Conservation (phyloP, 2,329 filamentous ascomycete genomes). For the Neopestalotiopsis sp. region DNA sequence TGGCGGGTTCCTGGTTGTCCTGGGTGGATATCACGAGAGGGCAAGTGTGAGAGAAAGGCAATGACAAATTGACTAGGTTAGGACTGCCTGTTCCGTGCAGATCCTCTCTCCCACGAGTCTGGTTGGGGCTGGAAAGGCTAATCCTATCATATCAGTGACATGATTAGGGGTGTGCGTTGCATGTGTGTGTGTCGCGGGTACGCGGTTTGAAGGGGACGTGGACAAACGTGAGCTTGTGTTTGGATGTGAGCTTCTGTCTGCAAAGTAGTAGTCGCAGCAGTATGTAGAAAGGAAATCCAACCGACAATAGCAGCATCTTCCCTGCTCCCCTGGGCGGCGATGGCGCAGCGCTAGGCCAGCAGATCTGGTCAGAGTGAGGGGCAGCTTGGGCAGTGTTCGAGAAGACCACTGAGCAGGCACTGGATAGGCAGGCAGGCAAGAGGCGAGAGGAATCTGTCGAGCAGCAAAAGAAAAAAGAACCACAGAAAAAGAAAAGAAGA, state of each 20-base stretch:
- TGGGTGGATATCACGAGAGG: background rate
- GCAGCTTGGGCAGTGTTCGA: background rate
- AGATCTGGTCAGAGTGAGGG: background rate
- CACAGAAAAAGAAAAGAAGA: background rate
- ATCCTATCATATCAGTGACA: background rate
- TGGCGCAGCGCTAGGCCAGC: background rate
- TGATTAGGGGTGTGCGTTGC: background rate
- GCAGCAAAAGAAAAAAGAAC: background rate
- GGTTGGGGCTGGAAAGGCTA: background rate
- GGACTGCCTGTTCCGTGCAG: background rate
- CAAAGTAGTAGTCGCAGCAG: no score
- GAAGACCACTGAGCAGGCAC: background rate
- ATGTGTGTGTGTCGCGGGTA: background rate
- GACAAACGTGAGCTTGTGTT: background rate
- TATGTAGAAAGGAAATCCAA: background rate
- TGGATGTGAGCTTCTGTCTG: background rate
- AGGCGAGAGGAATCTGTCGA: background rate
- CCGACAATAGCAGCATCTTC: background rate
- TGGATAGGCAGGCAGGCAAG: background rate
- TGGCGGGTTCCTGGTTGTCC: background rate
- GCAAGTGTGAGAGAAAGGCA: background rate
- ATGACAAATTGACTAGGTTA: background rate
- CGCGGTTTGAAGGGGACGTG: background rate
- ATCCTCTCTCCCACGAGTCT: background rate
- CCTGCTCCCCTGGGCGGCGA: background rate